Base-by-base conservation (phyloP, 1,139 yeast genomes). In the Suhomyces chickasaworum region DNA sequence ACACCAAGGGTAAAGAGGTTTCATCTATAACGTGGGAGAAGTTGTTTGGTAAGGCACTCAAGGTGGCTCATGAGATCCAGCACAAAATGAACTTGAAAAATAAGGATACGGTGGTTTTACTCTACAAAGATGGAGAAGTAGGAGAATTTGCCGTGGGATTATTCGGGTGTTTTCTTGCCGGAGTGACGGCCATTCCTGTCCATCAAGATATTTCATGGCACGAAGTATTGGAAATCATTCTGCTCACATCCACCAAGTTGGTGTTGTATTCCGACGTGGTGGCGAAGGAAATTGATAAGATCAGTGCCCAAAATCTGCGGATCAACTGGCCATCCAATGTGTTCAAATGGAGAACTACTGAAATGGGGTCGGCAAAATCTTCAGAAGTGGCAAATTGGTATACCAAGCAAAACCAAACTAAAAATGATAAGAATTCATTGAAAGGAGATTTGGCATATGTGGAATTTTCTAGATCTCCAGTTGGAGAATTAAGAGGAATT, bases 161-260 rank as follows among this genome's bases (percentile, higher is more conserved):
- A 15, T 78, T 89, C 61, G 99, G 97, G 2, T 91, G 98, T 61
- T 89, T 93, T 57, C 72, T 93, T 53, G 96, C 97, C 0, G 97
- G 96, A 1, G 88, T 89, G 33, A 91, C 95, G 1, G 98, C 98
- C 0, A 95, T 95, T 9, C 99, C 99, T 0, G 81, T 90, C 37
- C 87, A 88, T 44, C 86, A 90, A 43, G 86, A 86, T 44, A 81
- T 86, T 37, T 77, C 82, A 20, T 59, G 84, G 35, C 72, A 71
- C 44, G 96, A 89, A 54, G 83, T 89, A 44, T 74, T 83, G 17
- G 84, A 82, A 49, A 86, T 91, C 35, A 78, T 93, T 61, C 78
- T 78, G 42, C 75, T 80, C 40, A 89, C 98, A 0, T 88, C 85
- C 50, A 77, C 95, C 0, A 90, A 86, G 60, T 70, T 89, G 49